phyloP scores from a whole-genome alignment of 257 asterid species.

The Solanum acaule region DNA sequence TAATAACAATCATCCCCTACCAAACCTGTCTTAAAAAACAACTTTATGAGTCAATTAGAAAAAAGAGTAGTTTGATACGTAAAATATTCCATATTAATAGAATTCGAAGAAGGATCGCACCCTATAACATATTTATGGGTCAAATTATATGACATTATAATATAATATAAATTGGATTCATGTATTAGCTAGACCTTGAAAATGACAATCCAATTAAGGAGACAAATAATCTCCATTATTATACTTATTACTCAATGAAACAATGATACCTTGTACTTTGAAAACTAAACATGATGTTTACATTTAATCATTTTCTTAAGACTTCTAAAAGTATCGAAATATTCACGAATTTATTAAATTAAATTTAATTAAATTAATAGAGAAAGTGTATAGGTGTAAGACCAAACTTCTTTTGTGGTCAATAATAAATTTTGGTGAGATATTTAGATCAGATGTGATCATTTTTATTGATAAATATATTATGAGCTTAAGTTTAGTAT shows the following conservation, averaged over 20 bases:
- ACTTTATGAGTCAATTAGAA: too few species aligned
- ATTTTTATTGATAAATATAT: neutral
- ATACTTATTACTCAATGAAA: neutral
- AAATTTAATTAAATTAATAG: neutral
- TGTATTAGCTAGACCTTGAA: neutral
- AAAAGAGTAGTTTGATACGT: too few species aligned
- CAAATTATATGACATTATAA: neutral
- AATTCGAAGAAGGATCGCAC: too few species aligned
- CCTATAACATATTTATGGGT: neutral
- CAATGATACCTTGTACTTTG: neutral
- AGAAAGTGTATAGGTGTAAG: neutral
- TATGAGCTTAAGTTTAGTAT: neutral
- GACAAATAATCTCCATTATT: neutral
- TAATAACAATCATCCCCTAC: neutral
- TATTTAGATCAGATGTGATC: neutral
- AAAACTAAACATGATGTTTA: neutral
- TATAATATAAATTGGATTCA: neutral
- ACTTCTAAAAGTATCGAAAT: neutral
- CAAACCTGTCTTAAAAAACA: neutral
- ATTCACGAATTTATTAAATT: neutral
- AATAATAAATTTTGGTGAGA: neutral
- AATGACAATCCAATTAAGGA: neutral
- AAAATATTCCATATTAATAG: too few species aligned
- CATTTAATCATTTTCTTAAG: neutral
- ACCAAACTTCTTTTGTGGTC: neutral